phyloP scores from a whole-genome alignment of 2,329 filamentous ascomycete species.

The Aspergillus carbonarius region DNA sequence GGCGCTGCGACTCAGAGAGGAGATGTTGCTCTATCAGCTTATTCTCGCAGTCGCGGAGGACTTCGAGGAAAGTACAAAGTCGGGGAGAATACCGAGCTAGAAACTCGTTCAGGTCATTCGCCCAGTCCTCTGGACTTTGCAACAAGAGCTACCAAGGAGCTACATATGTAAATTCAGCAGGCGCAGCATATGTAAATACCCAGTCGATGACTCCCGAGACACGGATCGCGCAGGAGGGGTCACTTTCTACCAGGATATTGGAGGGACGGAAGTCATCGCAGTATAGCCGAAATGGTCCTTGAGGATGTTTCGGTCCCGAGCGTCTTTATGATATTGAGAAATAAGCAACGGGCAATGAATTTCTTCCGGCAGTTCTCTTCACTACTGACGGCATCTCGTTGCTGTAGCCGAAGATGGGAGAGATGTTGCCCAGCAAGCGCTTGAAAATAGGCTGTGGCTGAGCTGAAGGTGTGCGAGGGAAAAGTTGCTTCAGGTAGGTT shows the following conservation, averaged over 20 bases:
- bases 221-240: conserved; percentile 13
- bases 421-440: neutral
- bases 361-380: neutral
- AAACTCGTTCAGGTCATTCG: conserved; percentile 23
- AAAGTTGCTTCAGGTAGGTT: neutral
- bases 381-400: neutral
- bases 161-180: conserved; percentile 20
- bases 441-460: neutral
- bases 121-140: conserved; percentile 18
- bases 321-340: neutral
- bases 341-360: neutral
- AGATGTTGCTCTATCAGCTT: conserved; percentile 11
- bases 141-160: conserved; percentile 23
- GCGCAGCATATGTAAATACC: conserved; percentile 23
- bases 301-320: neutral
- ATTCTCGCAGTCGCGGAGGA: conserved; percentile 20
- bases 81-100: conserved; percentile 24
- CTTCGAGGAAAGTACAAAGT: conserved; percentile 25
- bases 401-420: neutral
- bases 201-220: conserved; percentile 35
- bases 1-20: conserved; percentile 14
- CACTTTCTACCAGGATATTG: conserved; percentile 23
- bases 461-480: neutral
- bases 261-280: conserved; percentile 29
- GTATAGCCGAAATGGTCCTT: conserved; percentile 19